A percentile compares a stretch with the other conserved stretches of the same genome.
phyloP scores from a whole-genome alignment of 2,329 filamentous ascomycete genomes.

The Ophiocordyceps camponoti-floridani region DNA sequence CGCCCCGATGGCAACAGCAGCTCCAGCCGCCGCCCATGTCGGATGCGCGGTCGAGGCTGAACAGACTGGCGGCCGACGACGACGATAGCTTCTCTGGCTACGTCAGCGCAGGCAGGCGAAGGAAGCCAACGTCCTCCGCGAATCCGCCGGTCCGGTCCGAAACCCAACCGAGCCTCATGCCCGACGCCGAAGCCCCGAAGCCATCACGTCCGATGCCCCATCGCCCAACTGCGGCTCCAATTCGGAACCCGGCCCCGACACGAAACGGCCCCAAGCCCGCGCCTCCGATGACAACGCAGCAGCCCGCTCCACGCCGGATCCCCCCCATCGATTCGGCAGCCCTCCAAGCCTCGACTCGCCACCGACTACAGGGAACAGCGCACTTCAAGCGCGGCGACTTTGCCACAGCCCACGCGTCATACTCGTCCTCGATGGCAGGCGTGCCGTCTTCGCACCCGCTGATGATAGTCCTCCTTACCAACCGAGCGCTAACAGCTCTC shows the following conservation, averaged over 20 bases:
- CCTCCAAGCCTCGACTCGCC: constrained; percentile 56
- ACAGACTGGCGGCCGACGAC: constrained; percentile 63
- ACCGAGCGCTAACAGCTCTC: constrained; percentile 73
- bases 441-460: constrained; percentile 69
- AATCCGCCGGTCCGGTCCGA: constrained; percentile 4
- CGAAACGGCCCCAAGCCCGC: not conserved
- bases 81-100: constrained; percentile 54
- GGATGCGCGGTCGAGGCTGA: constrained; percentile 37
- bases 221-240: constrained; percentile 7
- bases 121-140: constrained; percentile 15
- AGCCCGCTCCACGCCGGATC: constrained; percentile 23
- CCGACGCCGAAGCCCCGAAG: constrained; percentile 21
- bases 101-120: constrained; percentile 46
- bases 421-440: constrained; percentile 56
- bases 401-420: constrained; percentile 66
- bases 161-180: constrained; percentile 46
- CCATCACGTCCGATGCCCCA: constrained; percentile 17
- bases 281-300: not conserved
- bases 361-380: constrained; percentile 64
- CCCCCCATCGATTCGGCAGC: constrained; percentile 52
- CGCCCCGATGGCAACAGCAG: constrained; percentile 42
- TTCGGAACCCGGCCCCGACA: constrained; percentile 5
- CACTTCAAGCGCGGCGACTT: constrained; percentile 94
- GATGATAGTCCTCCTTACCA: constrained; percentile 75
- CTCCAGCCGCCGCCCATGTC: constrained; percentile 16